Conservation (phyloP, 352 stramenopile species). For the Globisporangium acanthophoron region DNA sequence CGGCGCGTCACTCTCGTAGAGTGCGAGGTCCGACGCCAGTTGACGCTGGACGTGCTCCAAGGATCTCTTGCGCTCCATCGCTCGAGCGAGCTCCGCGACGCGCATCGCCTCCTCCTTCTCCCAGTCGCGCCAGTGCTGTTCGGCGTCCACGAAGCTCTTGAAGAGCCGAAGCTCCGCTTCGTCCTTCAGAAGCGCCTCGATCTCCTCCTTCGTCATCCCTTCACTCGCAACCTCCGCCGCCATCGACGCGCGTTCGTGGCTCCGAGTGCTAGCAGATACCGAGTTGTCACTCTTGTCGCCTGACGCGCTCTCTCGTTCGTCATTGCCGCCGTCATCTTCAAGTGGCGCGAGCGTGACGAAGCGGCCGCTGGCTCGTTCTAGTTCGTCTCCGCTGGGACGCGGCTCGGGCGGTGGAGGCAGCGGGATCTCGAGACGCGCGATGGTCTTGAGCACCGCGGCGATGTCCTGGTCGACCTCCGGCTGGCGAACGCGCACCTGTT, state of each 20-base stretch:
- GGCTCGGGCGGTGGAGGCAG: constrained; percentile 17
- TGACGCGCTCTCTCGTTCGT: constrained; percentile 3
- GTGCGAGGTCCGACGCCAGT: constrained; percentile 36
- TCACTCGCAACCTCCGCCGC: constrained; percentile 6
- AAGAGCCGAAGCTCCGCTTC: constrained; percentile 44
- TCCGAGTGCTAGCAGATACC: neutral
- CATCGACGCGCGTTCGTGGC: neutral
- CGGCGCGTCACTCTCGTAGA: constrained; percentile 34
- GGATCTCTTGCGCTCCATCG: constrained; percentile 14
- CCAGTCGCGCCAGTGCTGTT: constrained; percentile 43
- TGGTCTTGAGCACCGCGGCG: constrained; percentile 16
- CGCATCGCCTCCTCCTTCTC: constrained; percentile 34
- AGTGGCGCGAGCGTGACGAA: constrained; percentile 25
- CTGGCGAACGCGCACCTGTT: constrained; percentile 28
- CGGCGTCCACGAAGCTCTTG: constrained; percentile 35
- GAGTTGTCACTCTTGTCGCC: neutral
- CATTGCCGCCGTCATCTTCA: constrained; percentile 17
- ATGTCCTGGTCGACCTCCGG: constrained; percentile 26
- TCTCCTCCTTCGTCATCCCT: constrained; percentile 9
- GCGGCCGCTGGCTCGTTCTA: constrained; percentile 28
- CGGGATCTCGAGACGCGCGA: constrained; percentile 24
- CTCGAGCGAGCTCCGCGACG: constrained; percentile 29
- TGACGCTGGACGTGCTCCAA: constrained; percentile 27
- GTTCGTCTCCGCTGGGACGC: constrained; percentile 30
- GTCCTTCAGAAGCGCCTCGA: constrained; percentile 22